Percentiles rank a stretch among this genome's conserved stretches.
Conservation (phyloP, 192 early-diverging fungal genomes). For the Dissophora globulifera region DNA sequence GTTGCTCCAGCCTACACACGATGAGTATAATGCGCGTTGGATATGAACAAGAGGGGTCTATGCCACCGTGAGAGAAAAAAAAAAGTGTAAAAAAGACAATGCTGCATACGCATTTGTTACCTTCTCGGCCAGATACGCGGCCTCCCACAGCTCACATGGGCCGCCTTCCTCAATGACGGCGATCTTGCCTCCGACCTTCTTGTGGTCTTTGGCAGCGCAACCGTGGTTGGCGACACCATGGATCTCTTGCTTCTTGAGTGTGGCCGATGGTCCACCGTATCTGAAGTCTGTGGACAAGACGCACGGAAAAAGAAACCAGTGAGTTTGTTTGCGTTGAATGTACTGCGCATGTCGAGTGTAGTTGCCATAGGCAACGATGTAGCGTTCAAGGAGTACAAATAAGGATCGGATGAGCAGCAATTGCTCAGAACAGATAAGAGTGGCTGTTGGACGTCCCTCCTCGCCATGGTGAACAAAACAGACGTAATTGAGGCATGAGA, state of each 20-base stretch:
- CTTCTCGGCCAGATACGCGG: slow-evolving; percentile 67
- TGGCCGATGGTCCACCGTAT: slow-evolving; percentile 65
- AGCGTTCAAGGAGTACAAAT: background rate
- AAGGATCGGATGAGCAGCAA: background rate
- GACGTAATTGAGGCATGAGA: too few relatives aligned
- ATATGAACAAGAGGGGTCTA: background rate
- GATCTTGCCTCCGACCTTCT: slow-evolving; percentile 59
- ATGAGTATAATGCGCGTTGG: background rate
- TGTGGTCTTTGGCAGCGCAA: slow-evolving; percentile 52
- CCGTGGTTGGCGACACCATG: slow-evolving; percentile 58
- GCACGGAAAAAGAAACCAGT: background rate
- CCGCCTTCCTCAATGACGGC: slow-evolving; percentile 59
- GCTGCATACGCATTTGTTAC: too few relatives aligned
- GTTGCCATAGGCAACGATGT: too few relatives aligned
- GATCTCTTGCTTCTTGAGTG: slow-evolving; percentile 54
- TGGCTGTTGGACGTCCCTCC: too few relatives aligned
- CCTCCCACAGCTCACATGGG: slow-evolving; percentile 63
- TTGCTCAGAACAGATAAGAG: background rate
- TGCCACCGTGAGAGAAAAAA: too few relatives aligned
- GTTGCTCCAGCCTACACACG: slow-evolving; percentile 55
- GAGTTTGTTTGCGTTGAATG: too few relatives aligned
- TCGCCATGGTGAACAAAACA: too few relatives aligned
- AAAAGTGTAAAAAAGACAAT: too few relatives aligned
- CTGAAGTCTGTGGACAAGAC: slow-evolving; percentile 58
- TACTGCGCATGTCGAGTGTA: too few relatives aligned